Conservation (phyloP, 257 asterid genomes). For the Nicotiana noctiflora region DNA sequence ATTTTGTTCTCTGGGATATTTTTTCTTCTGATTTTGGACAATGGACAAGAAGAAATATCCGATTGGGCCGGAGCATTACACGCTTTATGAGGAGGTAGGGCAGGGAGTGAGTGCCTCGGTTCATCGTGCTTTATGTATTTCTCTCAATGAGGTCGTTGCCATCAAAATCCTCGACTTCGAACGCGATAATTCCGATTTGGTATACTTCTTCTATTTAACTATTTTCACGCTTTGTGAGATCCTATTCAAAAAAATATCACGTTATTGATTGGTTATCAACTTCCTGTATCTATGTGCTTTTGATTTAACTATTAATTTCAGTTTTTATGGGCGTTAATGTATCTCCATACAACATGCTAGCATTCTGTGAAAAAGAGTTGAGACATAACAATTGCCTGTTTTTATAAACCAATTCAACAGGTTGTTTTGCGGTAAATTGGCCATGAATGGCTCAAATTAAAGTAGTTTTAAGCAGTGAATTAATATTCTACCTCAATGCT, state of each 20-base stretch:
- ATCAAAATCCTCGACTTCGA: slow-evolving; percentile 89
- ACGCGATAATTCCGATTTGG: slow-evolving; percentile 86
- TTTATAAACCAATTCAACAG: background rate
- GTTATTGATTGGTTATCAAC: background rate
- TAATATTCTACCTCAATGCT: background rate
- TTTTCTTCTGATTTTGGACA: background rate
- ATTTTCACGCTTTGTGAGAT: background rate
- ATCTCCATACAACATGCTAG: background rate
- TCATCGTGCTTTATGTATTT: slow-evolving; percentile 70
- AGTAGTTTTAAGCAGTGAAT: background rate
- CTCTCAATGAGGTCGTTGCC: slow-evolving; percentile 70
- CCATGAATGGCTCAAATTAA: background rate
- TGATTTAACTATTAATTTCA: background rate
- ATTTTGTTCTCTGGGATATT: background rate
- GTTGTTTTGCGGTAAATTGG: background rate
- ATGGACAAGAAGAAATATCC: slow-evolving; percentile 89
- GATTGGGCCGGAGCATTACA: slow-evolving; percentile 80
- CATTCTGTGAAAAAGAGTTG: background rate
- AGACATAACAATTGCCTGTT: background rate
- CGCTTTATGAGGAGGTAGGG: slow-evolving; percentile 77
- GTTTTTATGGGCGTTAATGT: background rate
- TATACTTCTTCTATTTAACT: slow-evolving; percentile 6
- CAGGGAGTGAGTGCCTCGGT: slow-evolving; percentile 92
- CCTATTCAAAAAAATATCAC: background rate
- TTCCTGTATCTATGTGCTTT: background rate